A percentile compares a stretch with the other conserved stretches of the same genome.
phyloP scores from a whole-genome alignment of 2,329 filamentous ascomycete species.

The Fonsecaea multimorphosa region DNA sequence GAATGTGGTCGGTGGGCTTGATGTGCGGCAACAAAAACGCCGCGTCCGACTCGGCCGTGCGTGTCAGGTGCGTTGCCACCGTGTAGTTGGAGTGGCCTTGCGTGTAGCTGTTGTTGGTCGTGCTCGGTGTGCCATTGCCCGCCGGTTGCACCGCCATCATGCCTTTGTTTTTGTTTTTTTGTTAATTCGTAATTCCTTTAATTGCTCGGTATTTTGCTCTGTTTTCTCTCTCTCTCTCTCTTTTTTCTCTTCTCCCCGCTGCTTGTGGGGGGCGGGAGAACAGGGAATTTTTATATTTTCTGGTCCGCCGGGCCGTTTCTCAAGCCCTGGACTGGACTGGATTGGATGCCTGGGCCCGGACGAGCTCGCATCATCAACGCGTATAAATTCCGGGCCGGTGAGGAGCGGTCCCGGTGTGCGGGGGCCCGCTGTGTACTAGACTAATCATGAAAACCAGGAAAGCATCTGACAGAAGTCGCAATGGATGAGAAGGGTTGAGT shows the following conservation, averaged over 20 bases:
- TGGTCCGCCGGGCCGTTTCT: too few species aligned
- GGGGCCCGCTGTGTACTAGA: too few species aligned
- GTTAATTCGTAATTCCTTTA: too few species aligned
- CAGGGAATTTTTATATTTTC: neutral
- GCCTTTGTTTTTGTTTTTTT: too few species aligned
- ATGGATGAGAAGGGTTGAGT: too few species aligned
- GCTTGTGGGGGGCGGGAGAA: too few species aligned
- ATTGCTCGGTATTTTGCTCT: neutral
- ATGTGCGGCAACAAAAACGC: conserved; percentile 54
- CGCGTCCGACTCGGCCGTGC: conserved; percentile 54
- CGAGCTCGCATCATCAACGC: neutral
- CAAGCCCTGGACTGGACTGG: too few species aligned
- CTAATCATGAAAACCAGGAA: neutral
- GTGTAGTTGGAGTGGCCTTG: conserved; percentile 51
- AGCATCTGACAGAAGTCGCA: neutral
- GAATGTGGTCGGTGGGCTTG: conserved; percentile 47
- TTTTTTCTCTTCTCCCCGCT: too few species aligned
- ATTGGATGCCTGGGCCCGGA: too few species aligned
- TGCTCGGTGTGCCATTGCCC: conserved; percentile 19
- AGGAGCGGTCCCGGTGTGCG: neutral
- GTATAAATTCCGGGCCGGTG: neutral
- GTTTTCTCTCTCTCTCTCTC: neutral
- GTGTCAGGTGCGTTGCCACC: conserved; percentile 47
- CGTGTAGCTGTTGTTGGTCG: conserved; percentile 28
- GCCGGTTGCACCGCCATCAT: neutral